These are phyloP conservation scores for Nakazawaea anatomiae DNA, from an alignment of 805 yeast genomes.

Conservation along the genomic window DNA sequence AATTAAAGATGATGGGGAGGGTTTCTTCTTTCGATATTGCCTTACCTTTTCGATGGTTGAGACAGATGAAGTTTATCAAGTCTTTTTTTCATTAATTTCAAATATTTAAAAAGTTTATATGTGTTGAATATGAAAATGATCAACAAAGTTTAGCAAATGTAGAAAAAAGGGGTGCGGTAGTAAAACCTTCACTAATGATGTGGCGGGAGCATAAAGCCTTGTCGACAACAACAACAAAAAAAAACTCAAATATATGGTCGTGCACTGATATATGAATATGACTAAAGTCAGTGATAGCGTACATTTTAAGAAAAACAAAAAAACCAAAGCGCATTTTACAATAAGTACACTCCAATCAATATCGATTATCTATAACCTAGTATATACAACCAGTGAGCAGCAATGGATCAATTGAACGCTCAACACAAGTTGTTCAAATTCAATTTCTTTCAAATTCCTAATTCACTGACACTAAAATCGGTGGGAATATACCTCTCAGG, in stretches of 20 bases:
- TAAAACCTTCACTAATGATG: no score
- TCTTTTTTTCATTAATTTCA: no score
- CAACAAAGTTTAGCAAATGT: no score
- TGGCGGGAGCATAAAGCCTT: no score
- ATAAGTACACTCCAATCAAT: not conserved
- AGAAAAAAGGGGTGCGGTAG: no score
- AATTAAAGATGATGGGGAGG: not conserved
- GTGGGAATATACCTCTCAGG: conserved; percentile 77
- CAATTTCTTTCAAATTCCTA: conserved; percentile 58
- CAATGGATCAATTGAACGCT: conserved; percentile 5
- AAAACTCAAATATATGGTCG: not conserved
- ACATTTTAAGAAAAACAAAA: not conserved
- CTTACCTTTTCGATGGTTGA: no score
- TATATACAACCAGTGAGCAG: not conserved
- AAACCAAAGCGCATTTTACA: not conserved
- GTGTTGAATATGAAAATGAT: no score
- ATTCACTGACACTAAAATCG: conserved; percentile 63
- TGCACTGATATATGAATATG: not conserved
- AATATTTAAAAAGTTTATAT: no score
- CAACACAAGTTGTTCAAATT: conserved; percentile 57
- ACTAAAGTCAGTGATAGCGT: no score
- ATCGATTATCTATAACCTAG: no score
- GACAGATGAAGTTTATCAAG: no score
- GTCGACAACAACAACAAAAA: no score
- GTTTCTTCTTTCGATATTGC: not conserved